Conservation (phyloP, 345 rosid species). For the Odontarrhena argentea region DNA sequence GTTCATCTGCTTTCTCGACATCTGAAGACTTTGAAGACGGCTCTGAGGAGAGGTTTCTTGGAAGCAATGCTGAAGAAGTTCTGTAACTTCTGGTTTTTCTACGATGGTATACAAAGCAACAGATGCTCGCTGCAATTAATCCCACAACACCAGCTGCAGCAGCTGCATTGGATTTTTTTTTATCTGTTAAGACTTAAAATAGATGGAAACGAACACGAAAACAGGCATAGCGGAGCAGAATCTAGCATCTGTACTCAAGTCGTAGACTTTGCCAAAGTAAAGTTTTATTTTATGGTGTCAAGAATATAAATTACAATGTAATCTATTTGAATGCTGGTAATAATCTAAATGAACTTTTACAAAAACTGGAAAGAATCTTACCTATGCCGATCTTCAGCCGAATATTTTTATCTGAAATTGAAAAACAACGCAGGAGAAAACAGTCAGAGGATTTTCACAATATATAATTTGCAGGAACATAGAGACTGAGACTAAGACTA, state of each 20-base stretch:
- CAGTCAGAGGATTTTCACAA: neutral
- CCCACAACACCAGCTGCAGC: conserved; percentile 26
- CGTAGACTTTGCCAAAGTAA: neutral
- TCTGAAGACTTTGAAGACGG: conserved; percentile 48
- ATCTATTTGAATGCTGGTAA: neutral
- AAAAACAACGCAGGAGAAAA: neutral
- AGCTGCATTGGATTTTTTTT: conserved; percentile 38
- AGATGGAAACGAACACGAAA: neutral
- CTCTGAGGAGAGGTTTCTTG: conserved; percentile 48
- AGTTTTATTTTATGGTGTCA: neutral
- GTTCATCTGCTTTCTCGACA: conserved; percentile 47
- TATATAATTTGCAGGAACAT: neutral
- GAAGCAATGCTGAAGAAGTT: conserved; percentile 38
- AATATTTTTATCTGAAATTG: neutral
- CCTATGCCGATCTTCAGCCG: conserved; percentile 30
- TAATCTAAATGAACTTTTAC: neutral
- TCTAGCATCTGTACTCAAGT: neutral
- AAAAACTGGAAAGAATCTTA: conserved; percentile 16
- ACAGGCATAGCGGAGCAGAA: neutral
- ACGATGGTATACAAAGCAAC: conserved; percentile 33
- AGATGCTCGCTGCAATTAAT: neutral
- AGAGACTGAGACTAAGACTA: neutral
- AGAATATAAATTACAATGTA: neutral
- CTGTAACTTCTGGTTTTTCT: conserved; percentile 38
- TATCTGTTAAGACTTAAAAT: conserved; percentile 13